Evolutionary conservation across 2,329 filamentous ascomycete genomes (phyloP).

Genomic region (Penicillium janthinellum): DNA sequence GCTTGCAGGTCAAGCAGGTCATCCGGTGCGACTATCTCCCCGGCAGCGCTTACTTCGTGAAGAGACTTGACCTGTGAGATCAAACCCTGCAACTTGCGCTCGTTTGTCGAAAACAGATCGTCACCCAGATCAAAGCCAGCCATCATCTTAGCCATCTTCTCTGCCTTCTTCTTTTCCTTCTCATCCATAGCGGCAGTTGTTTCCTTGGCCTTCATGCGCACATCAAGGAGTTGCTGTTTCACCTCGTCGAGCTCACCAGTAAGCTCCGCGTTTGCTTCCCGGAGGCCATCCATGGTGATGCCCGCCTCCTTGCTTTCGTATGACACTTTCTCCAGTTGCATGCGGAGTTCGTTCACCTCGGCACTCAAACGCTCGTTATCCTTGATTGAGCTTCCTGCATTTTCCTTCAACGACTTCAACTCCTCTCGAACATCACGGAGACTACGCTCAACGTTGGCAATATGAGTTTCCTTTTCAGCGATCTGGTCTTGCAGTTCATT

Average conservation of each 20-base stretch:
- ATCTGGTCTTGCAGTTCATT: constrained; percentile 98
- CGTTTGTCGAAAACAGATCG: constrained; percentile 91
- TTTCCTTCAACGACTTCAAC: constrained; percentile 79
- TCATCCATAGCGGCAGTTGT: constrained; percentile 86
- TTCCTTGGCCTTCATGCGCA: constrained; percentile 95
- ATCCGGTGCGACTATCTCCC: constrained; percentile 78
- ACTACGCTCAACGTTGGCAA: constrained; percentile 76
- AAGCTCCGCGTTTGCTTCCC: constrained; percentile 92
- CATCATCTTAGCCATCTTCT: constrained; percentile 99
- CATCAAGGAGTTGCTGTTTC: constrained; percentile 93
- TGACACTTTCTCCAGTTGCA: constrained; percentile 92
- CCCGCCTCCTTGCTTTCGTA: constrained; percentile 96
- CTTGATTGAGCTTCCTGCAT: constrained; percentile 77
- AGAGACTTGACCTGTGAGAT: constrained; percentile 82
- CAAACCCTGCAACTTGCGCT: constrained; percentile 77
- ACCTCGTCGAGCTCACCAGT: constrained; percentile 90
- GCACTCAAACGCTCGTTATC: constrained; percentile 85
- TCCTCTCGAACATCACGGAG: constrained; percentile 85
- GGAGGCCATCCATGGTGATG: constrained; percentile 96
- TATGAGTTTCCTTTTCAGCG: constrained; percentile 84
- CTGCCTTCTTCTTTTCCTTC: constrained; percentile 97
- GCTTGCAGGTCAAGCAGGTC: constrained; percentile 76
- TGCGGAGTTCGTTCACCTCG: constrained; percentile 89
- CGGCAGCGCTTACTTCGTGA: constrained; percentile 72
- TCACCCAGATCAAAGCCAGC: constrained; percentile 93